phyloP scores from a whole-genome alignment of 129 eudicot genomes.

The Saussurea involucrata region DNA sequence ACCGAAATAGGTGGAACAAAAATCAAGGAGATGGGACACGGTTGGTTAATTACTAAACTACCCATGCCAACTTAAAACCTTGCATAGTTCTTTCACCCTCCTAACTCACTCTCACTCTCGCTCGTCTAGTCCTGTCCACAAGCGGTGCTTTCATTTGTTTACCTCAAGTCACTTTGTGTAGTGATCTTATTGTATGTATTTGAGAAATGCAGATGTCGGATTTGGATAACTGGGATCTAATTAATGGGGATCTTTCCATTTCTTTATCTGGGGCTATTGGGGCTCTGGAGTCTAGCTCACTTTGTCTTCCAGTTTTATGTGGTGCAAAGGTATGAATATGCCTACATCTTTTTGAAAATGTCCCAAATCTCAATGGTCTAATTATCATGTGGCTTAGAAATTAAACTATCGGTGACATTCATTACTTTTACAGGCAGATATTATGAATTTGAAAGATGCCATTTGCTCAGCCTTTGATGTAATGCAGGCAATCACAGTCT shows the following conservation, averaged over 20 bases:
- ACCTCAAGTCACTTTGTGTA: not conserved
- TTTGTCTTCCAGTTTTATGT: conserved; percentile 28
- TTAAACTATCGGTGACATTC: not conserved
- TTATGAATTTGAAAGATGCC: conserved; percentile 56
- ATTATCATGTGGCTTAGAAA: not conserved
- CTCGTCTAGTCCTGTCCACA: not conserved
- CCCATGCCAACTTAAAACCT: not conserved
- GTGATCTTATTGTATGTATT: not conserved
- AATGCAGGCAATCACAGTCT: conserved; percentile 66
- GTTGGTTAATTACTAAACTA: not conserved
- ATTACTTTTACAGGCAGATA: conserved; percentile 55
- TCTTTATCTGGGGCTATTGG: conserved; percentile 27
- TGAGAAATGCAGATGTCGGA: conserved; percentile 19
- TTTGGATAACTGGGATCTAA: conserved; percentile 30
- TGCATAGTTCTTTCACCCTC: not conserved
- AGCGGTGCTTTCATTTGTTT: too few relatives aligned
- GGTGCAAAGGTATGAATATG: conserved; percentile 34
- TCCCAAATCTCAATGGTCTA: not conserved
- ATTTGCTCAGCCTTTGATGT: conserved; percentile 73
- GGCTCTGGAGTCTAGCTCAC: conserved; percentile 37
- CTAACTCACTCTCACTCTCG: not conserved
- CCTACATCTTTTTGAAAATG: not conserved
- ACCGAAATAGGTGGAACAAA: too few relatives aligned
- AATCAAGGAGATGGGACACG: not conserved
- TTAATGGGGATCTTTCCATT: conserved; percentile 17